phyloP scores from a whole-genome alignment of 176 grass and related monocot species.

The Melocanna baccifera region DNA sequence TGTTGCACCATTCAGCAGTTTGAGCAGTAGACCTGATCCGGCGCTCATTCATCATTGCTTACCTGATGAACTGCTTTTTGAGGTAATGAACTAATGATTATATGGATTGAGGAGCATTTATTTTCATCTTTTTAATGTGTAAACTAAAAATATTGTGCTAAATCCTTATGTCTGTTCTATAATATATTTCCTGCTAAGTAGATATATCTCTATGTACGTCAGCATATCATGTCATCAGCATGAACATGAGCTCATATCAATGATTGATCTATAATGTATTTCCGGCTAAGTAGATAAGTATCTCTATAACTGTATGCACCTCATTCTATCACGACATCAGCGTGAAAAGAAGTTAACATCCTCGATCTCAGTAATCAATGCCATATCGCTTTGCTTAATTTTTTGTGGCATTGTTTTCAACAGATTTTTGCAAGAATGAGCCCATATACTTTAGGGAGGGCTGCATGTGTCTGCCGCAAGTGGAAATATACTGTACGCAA shows the following conservation, averaged over 20 bases:
- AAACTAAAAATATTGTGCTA: not conserved
- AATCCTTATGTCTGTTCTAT: constrained; percentile 2
- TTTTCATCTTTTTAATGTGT: constrained; percentile 1
- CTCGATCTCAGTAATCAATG: not conserved
- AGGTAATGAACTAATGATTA: constrained; percentile 66
- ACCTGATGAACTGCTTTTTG: constrained; percentile 81
- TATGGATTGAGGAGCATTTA: not conserved
- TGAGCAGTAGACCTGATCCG: constrained; percentile 64
- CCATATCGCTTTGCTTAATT: not conserved
- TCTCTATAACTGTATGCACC: not conserved
- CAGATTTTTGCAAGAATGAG: constrained; percentile 87
- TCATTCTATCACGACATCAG: constrained; percentile 7
- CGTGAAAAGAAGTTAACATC: constrained; percentile 13
- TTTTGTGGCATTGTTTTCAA: constrained; percentile 18
- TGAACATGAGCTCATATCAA: not conserved
- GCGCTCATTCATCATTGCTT: constrained; percentile 80
- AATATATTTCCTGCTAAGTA: not conserved
- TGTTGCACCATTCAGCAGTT: constrained; percentile 62
- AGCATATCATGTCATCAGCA: constrained; percentile 5
- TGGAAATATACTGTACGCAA: constrained; percentile 91
- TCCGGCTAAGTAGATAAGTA: not conserved
- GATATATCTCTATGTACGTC: not conserved
- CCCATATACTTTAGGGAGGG: constrained; percentile 80
- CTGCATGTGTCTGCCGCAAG: constrained; percentile 79
- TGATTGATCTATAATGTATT: not conserved